Evolutionary conservation across 2,329 filamentous ascomycete species (phyloP), one percentile per base, ranked within the genome.

Genomic region (Shiraia bambusicola): DNA sequence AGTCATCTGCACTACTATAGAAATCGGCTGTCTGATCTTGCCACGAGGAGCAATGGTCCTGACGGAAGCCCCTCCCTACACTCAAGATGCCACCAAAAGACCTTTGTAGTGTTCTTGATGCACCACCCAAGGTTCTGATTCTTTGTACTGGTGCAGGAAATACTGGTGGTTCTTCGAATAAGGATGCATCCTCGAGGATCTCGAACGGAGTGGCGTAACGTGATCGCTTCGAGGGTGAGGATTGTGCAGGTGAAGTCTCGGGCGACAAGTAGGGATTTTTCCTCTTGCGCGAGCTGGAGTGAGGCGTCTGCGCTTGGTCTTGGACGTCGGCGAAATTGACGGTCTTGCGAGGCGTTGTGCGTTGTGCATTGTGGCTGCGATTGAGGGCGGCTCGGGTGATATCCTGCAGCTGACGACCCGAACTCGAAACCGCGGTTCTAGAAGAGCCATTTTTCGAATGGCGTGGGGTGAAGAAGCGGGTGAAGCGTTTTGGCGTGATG

Each of bases 11-110:
- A 24, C 71, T 69, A 26, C 77, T 81, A 59, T 82, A 80, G 61
- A 85, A 86, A 41, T 76, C 67, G 17, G 77, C 73, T 3, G 80
- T 81, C 58, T 83, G 74, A 52, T 78, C 72, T 61, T 78, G 76
- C 80, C 79, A 83, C 40, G 76, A 75, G 66, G 60, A 47, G 45
- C 69, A 69, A 43, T 75, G 72, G 51, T 75, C 72, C 17, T 47
- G 47, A 29, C 58, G 50, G 22, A 62, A 63, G 5, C 72, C 72
- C 29, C 71, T 66, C 3, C 67, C 67, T 1, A 72, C 54, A 12
- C 60, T 65, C 40, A 66, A 52, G 25, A 64, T 54, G 3, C 73
- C 74, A 19, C 74, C 74, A 48, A 76, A 76, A 17, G 69, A 74
- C 14, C 74, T 66, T 44, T 74, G 63, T 27, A 76, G 56, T 31